Percentiles rank a stretch among this genome's conserved stretches.
Evolutionary conservation across 2,329 filamentous ascomycete species (phyloP).

Genomic region (Colletotrichum trifolii): DNA sequence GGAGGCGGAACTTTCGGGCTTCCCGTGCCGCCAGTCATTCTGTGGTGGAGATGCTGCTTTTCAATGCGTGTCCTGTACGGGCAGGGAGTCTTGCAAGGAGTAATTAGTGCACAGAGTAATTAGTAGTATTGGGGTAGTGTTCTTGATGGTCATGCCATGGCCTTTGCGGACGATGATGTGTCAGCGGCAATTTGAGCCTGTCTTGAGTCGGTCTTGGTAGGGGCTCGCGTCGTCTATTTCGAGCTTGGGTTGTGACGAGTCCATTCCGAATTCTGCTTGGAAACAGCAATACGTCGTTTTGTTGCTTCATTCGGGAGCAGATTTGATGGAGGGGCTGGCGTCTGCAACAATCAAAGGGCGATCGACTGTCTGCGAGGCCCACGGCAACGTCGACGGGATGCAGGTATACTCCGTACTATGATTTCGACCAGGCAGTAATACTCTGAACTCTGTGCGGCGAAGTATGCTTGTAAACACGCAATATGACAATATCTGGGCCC

Average conservation of each 20-base stretch:
- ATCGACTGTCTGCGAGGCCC: background rate
- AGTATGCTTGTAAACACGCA: background rate
- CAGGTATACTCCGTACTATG: too few species aligned
- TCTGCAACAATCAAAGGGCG: constrained; percentile 6
- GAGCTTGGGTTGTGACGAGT: constrained; percentile 4
- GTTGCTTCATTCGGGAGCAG: constrained; percentile 3
- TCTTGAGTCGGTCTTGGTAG: constrained; percentile 4
- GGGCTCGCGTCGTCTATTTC: constrained; percentile 8
- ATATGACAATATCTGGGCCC: constrained; percentile 6
- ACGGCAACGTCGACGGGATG: too few species aligned
- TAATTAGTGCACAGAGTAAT: too few species aligned
- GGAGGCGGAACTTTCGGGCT: constrained; percentile 27
- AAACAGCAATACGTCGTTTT: background rate
- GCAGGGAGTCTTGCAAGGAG: too few species aligned
- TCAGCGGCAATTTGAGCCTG: background rate
- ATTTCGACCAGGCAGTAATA: too few species aligned
- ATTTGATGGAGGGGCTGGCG: background rate
- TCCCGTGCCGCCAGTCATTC: constrained; percentile 9
- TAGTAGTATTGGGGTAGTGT: background rate
- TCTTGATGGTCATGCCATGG: background rate
- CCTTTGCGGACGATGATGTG: background rate
- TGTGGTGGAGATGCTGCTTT: too few species aligned
- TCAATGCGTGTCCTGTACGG: too few species aligned
- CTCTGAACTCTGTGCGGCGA: background rate
- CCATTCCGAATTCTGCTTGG: constrained; percentile 5